A percentile compares a stretch with the other conserved stretches of the same genome.
Evolutionary conservation across 2,329 filamentous ascomycete species (phyloP).

Genomic region (Bipolaris bicolor): DNA sequence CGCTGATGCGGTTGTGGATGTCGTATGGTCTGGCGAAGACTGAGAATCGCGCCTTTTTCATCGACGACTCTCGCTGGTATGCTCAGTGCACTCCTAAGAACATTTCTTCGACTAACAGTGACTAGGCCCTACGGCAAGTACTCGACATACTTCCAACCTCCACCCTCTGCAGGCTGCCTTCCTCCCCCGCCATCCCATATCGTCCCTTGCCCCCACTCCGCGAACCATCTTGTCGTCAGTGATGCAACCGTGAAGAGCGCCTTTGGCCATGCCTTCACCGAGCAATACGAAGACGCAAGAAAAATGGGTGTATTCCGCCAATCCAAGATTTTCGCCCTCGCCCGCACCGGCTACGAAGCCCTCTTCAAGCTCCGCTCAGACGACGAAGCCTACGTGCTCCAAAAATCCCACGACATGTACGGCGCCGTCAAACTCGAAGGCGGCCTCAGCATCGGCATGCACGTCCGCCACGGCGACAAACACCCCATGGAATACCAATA

Average conservation of each 20-base stretch:
- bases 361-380: conserved; percentile 73
- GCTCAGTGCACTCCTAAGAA: conserved; percentile 7
- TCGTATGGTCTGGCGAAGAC: conserved; percentile 79
- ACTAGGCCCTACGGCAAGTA: conserved; percentile 75
- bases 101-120: conserved; percentile 20
- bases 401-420: conserved; percentile 64
- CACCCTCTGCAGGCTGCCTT: conserved; percentile 69
- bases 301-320: conserved; percentile 60
- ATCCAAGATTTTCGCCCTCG: conserved; percentile 70
- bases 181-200: conserved; percentile 77
- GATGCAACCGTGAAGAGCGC: conserved; percentile 68
- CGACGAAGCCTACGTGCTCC: conserved; percentile 69
- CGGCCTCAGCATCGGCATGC: conserved; percentile 70
- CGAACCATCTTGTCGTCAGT: conserved; percentile 76
- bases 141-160: conserved; percentile 71
- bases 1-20: conserved; percentile 81
- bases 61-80: conserved; percentile 80
- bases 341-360: conserved; percentile 72
- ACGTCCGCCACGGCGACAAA: conserved; percentile 79
- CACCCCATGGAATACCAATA: conserved; percentile 81
- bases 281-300: conserved; percentile 58
- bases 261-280: conserved; percentile 66
- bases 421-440: conserved; percentile 53
- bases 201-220: conserved; percentile 78
- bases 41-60: conserved; percentile 78